Base-by-base conservation (phyloP, 164 flowering plant species). In the Vitis riparia region DNA sequence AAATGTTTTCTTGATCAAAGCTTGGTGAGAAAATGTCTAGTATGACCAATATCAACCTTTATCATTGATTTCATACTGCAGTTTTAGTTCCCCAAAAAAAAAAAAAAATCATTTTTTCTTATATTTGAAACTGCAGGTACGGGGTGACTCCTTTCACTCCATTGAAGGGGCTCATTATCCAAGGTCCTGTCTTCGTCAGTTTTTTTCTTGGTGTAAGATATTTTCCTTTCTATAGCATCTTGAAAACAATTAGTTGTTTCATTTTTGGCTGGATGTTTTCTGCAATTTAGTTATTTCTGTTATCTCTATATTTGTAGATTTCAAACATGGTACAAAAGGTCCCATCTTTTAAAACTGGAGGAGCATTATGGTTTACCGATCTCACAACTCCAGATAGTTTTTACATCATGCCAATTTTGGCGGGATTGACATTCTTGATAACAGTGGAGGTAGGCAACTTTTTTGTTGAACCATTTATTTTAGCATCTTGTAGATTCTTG, bases 311-410 rank as follows among this genome's bases (percentile, higher is more conserved):
- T 55, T 64, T 80, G 49, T 76, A 94, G 98, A 84, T 94, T 58
- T 27, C 71, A 56, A 88, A 88, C 82, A 90, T 94, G 98, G 89
- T 76, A 30, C 94, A 94, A 65, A 94, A 92, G 68, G 89, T 94
- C 29, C 98, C 96, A 52, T 94, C 98, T 27, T 88, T 94, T 53
- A 87, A 89, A 76, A 69, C 8, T 63, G 98, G 98, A 19, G 98
- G 98, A 72, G 84, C 90, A 11, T 83, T 73, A 57, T 94, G 98
- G 97, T 94, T 94, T 71, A 70, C 81, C 1, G 97, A 94, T 85
- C 89, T 94, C 69, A 84, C 97, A 47, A 87, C 93, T 76, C 90
- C 96, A 12, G 97, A 94, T 82, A 70, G 65, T 65, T 70, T 89
- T 64, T 90, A 85, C 75, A 82, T 92, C 53, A 76, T 92, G 48